Conservation (phyloP, 2,329 filamentous ascomycete species). For the Cladobotryum mycophilum region DNA sequence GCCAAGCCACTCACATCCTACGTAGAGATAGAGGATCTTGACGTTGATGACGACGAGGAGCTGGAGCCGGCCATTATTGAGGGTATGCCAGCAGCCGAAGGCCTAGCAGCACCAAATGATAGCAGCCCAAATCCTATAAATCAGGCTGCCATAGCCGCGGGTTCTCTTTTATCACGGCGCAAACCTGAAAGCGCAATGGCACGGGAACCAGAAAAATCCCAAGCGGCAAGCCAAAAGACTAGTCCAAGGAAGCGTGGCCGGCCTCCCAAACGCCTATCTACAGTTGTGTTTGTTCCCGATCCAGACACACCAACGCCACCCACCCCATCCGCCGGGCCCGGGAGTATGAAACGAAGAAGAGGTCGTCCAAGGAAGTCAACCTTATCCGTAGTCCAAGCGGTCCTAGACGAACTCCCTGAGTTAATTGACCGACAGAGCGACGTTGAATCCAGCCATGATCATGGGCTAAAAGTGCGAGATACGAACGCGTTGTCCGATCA, state of each 20-base stretch:
- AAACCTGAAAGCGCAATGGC: constrained; percentile 1
- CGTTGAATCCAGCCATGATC: constrained; percentile 6
- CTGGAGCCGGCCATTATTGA: constrained; percentile 27
- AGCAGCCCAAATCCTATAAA: constrained; percentile 28
- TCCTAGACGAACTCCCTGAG: neutral
- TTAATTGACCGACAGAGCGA: constrained; percentile 1
- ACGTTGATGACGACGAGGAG: constrained; percentile 37
- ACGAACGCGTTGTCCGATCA: constrained; percentile 13
- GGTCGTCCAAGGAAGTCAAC: constrained; percentile 24
- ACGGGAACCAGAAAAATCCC: neutral
- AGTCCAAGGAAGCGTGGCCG: constrained; percentile 21
- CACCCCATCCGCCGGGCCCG: constrained; percentile 2
- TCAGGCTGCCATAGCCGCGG: constrained; percentile 32
- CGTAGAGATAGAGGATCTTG: constrained; percentile 39
- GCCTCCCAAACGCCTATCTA: constrained; percentile 24
- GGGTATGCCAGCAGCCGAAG: neutral
- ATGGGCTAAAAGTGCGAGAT: constrained; percentile 16
- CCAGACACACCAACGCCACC: neutral
- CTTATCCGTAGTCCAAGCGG: neutral
- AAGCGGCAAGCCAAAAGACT: neutral
- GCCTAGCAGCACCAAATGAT: constrained; percentile 8
- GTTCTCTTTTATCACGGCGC: constrained; percentile 21
- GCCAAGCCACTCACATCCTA: constrained; percentile 48
- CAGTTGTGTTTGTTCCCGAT: constrained; percentile 3
- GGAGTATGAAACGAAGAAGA: constrained; percentile 16